Base-by-base conservation (phyloP, 2,329 filamentous ascomycete species). In the Coniochaeta ligniaria region DNA sequence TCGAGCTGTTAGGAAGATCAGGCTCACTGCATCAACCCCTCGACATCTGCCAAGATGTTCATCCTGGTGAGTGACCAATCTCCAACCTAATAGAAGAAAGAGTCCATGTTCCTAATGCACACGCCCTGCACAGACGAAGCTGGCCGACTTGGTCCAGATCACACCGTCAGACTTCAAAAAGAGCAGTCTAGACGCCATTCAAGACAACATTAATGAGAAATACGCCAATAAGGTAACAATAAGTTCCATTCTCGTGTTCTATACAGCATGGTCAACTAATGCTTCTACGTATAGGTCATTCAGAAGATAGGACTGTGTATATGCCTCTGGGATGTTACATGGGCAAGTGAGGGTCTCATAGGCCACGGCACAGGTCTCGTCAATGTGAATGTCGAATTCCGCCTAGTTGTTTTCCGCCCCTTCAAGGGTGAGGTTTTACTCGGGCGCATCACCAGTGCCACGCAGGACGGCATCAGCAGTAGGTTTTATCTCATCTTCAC, bases 181-280 rank as follows among this genome's bases (percentile, higher is more conserved):
- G 74, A 82, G 86, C 63, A 96, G 91, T 70, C 83, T 86, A 35
- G 84, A 92, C 64, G 92, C 92, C 1, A 91, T 99, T 64, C 92
- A 97, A 75, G 93, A 99, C 77, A 95, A 95, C 69, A 95, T 99
- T 77, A 98, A 99, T 73, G 83, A 87, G 64, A 99, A 99, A 76
- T 99, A 97, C 75, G 87, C 94, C 62, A 97, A 99, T 77, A 95
- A 94, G 76, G 89, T 91, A 56, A 58, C 60, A 28, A 28, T 20
- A n/a, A 6, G 9, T n/a, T 31, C 9, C 5, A 31, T 31, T 31
- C 28, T 9, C 28, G 28, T 6, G 28, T 6, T 31, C 5, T 31
- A 22, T 22, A 20, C 17, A 20, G 41, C 41, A 43, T 50, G 14
- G 5, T 31, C 28, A 31, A 31, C 28, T 9, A 50, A 4, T 17